Conservation (phyloP, 2,329 filamentous ascomycete species). For the Leptographium wingfieldii region DNA sequence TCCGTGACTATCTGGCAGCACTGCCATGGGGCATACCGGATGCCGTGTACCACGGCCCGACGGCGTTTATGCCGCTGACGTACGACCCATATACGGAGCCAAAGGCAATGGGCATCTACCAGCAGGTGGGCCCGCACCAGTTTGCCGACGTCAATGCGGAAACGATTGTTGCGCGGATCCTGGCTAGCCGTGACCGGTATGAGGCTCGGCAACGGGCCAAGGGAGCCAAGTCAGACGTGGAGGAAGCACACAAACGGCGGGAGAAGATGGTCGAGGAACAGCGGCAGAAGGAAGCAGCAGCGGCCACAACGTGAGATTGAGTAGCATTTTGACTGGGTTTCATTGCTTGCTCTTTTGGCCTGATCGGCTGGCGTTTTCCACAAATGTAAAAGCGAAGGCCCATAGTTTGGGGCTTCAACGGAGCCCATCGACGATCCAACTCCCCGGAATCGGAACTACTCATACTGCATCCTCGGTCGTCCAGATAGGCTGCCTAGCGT, state of each 20-base stretch:
- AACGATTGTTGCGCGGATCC: constrained; percentile 81
- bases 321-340: neutral
- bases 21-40: constrained; percentile 64
- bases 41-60: constrained; percentile 92
- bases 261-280: constrained; percentile 52
- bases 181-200: constrained; percentile 76
- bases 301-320: neutral
- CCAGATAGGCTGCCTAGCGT: neutral
- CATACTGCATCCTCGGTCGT: neutral
- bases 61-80: constrained; percentile 70
- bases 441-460: too few relatives aligned
- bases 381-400: neutral
- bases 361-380: neutral
- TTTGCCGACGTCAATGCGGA: constrained; percentile 85
- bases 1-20: constrained; percentile 60
- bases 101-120: constrained; percentile 74
- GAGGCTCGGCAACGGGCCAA: constrained; percentile 87
- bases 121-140: constrained; percentile 60
- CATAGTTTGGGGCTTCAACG: neutral
- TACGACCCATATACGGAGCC: constrained; percentile 73
- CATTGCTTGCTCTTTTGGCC: neutral
- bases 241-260: constrained; percentile 50
- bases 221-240: constrained; percentile 69
- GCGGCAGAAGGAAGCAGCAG: constrained; percentile 24
- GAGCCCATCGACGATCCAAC: neutral